phyloP scores from a whole-genome alignment of 352 stramenopile species.

The Thalassiosira sp. region DNA sequence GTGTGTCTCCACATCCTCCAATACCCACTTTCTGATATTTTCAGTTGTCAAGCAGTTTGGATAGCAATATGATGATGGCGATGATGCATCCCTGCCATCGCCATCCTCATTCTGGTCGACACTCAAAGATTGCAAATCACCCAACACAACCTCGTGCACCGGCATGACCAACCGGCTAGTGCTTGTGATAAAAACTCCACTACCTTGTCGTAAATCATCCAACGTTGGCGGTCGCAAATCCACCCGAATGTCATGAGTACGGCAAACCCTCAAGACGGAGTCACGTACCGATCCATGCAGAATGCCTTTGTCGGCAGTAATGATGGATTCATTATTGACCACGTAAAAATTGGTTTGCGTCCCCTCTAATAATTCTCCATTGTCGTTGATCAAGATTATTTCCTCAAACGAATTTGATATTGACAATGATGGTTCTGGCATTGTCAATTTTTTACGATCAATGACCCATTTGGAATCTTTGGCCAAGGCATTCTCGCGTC shows the following conservation, averaged over 20 bases:
- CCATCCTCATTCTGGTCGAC: neutral
- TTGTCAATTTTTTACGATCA: slow-evolving; percentile 36
- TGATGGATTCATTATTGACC: slow-evolving; percentile 12
- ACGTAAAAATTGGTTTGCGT: slow-evolving; percentile 57
- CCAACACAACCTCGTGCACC: slow-evolving; percentile 43
- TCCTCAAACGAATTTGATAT: slow-evolving; percentile 41
- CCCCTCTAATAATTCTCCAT: slow-evolving; percentile 42
- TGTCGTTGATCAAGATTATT: slow-evolving; percentile 45
- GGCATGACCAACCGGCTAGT: slow-evolving; percentile 46
- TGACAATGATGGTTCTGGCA: neutral
- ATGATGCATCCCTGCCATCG: neutral
- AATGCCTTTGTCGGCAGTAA: slow-evolving; percentile 47
- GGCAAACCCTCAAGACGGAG: slow-evolving; percentile 42
- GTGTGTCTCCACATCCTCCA: slow-evolving; percentile 41
- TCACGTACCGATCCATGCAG: slow-evolving; percentile 44
- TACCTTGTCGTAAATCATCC: slow-evolving; percentile 33
- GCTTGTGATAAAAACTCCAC: slow-evolving; percentile 46
- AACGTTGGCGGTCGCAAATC: slow-evolving; percentile 45
- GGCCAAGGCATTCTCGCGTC: slow-evolving; percentile 31
- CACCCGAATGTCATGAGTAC: slow-evolving; percentile 20
- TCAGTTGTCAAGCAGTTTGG: slow-evolving; percentile 27
- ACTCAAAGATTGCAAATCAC: slow-evolving; percentile 35
- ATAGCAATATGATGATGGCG: slow-evolving; percentile 31
- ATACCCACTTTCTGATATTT: slow-evolving; percentile 34
- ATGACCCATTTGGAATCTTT: slow-evolving; percentile 50